A percentile compares a stretch with the other conserved stretches of the same genome.
These are phyloP conservation scores for Neolentinus lepideus DNA, from an alignment of 1,284 basidiomycete species.

Conservation along the genomic window DNA sequence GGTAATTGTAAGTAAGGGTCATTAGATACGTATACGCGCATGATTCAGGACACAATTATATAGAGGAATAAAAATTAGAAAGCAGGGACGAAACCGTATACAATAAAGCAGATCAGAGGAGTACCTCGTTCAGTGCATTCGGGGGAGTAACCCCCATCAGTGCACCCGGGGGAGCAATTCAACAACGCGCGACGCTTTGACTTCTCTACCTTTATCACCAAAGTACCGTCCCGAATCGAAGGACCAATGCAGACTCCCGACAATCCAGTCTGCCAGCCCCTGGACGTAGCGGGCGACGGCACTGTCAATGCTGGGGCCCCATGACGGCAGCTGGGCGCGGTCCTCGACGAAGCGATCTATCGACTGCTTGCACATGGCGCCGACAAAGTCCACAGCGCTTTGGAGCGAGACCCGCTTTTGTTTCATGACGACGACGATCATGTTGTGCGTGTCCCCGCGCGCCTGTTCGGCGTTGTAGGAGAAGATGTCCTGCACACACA, in stretches of 20 bases:
- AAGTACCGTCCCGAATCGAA: conserved; percentile 36
- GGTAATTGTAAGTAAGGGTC: background rate
- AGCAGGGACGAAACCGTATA: background rate
- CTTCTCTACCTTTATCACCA: conserved; percentile 23
- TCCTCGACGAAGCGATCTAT: conserved; percentile 29
- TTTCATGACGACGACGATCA: conserved; percentile 30
- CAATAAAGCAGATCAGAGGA: background rate
- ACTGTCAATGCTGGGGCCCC: conserved; percentile 27
- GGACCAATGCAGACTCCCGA: conserved; percentile 34
- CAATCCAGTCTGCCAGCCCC: conserved; percentile 32
- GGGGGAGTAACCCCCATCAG: background rate
- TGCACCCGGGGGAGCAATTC: conserved; percentile 15
- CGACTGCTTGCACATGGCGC: conserved; percentile 28
- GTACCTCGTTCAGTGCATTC: background rate
- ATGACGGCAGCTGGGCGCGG: conserved; percentile 25
- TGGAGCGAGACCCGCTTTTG: conserved; percentile 29
- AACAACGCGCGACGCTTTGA: conserved; percentile 27
- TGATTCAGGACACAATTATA: background rate
- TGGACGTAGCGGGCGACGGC: conserved; percentile 27
- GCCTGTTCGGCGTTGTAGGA: conserved; percentile 38
- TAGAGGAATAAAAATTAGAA: too few relatives aligned
- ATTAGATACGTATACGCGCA: background rate
- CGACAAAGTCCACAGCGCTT: conserved; percentile 32
- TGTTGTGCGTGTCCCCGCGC: conserved; percentile 35
- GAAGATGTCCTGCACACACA: conserved; percentile 28